Evolutionary conservation across 306 rosid species (phyloP).

Genomic region (Rosa rugosa): DNA sequence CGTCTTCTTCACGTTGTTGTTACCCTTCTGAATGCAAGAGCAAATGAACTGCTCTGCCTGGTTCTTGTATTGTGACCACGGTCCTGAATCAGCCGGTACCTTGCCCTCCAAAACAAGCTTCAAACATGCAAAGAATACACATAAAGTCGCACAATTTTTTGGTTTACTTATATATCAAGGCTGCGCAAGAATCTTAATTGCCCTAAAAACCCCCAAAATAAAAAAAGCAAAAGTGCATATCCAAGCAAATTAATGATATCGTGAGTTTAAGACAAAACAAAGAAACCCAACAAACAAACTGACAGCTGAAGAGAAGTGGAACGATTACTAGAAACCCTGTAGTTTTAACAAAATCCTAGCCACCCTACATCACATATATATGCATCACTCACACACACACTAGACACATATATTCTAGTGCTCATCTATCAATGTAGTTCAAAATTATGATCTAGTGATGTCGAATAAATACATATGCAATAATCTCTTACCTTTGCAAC

Average conservation of each 20-base stretch:
- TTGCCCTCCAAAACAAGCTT: slow-evolving; percentile 55
- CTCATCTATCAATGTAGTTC: background rate
- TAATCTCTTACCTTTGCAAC: slow-evolving; percentile 35
- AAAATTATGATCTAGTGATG: background rate
- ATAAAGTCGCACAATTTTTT: background rate
- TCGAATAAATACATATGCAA: background rate
- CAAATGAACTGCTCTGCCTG: slow-evolving; percentile 60
- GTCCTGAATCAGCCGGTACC: slow-evolving; percentile 20
- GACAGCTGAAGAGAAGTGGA: no score
- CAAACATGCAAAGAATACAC: background rate
- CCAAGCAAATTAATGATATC: no score
- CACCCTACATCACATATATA: no score
- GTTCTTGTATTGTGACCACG: slow-evolving; percentile 42
- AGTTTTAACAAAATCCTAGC: no score
- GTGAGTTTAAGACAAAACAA: no score
- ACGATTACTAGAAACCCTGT: no score
- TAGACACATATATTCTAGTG: background rate
- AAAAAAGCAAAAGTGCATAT: no score
- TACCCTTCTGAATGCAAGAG: slow-evolving; percentile 44
- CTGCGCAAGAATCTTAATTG: background rate
- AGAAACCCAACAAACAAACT: no score
- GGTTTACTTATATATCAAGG: background rate
- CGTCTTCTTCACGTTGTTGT: slow-evolving; percentile 34
- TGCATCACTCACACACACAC: no score
- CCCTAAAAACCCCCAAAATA: background rate